phyloP scores from a whole-genome alignment of 768 basidiomycete species.

The Leccinellum luteum region DNA sequence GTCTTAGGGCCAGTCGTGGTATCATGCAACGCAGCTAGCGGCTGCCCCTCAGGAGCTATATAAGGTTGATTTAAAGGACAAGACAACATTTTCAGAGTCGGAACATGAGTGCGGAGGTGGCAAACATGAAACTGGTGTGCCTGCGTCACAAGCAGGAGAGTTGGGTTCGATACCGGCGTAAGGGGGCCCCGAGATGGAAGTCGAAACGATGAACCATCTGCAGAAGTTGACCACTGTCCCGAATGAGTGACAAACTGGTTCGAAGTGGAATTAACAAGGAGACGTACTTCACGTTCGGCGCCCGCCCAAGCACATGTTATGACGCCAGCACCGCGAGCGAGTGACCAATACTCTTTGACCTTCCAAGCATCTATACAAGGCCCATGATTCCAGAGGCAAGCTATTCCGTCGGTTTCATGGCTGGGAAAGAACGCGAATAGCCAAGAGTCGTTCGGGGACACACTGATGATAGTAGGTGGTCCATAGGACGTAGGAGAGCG shows the following conservation, averaged over 20 bases:
- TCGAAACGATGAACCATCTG: conserved; percentile 47
- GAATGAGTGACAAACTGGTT: background rate
- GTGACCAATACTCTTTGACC: conserved; percentile 54
- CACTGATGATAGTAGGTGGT: conserved; percentile 60
- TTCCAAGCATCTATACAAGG: conserved; percentile 60
- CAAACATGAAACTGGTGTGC: conserved; percentile 54
- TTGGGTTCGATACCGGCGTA: conserved; percentile 51
- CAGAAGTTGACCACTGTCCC: conserved; percentile 53
- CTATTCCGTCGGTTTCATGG: conserved; percentile 51
- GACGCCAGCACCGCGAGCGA: conserved; percentile 51
- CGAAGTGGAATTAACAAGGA: background rate
- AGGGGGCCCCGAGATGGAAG: conserved; percentile 58
- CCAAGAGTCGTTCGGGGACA: conserved; percentile 58
- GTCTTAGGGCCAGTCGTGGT: conserved; percentile 36
- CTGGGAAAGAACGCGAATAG: conserved; percentile 77
- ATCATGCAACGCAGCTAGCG: conserved; percentile 30
- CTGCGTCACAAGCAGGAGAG: conserved; percentile 63
- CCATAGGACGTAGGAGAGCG: conserved; percentile 48
- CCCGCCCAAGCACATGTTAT: conserved; percentile 65
- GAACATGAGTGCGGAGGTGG: conserved; percentile 47
- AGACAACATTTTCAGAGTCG: conserved; percentile 45
- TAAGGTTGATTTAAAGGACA: conserved; percentile 46
- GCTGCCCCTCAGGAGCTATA: conserved; percentile 34
- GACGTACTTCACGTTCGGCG: conserved; percentile 54
- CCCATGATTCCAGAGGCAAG: conserved; percentile 65